These are phyloP conservation scores for Filobasidium floriforme DNA, from an alignment of 768 basidiomycete genomes.

Conservation along the genomic window DNA sequence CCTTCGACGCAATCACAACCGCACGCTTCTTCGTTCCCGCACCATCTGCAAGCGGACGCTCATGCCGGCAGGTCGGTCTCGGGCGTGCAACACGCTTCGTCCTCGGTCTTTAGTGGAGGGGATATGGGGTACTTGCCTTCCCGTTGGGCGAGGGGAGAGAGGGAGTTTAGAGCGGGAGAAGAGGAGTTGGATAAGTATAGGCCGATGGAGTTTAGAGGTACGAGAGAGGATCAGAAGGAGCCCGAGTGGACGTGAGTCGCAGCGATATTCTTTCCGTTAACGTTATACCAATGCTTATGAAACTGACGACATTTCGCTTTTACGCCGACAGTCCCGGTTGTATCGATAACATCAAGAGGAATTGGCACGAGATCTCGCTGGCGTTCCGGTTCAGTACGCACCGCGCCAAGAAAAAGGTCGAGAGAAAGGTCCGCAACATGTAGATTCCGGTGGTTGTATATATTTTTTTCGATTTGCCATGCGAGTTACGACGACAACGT, in stretches of 20 bases:
- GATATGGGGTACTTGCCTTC: constrained; percentile 39
- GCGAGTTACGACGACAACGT: too few species aligned
- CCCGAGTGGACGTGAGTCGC: constrained; percentile 43
- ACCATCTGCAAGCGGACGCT: background rate
- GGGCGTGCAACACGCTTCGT: background rate
- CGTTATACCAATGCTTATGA: background rate
- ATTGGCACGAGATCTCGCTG: constrained; percentile 40
- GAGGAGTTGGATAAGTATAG: constrained; percentile 41
- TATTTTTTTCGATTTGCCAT: too few species aligned
- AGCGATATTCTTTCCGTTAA: background rate
- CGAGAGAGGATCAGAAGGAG: constrained; percentile 31
- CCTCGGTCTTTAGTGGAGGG: constrained; percentile 31
- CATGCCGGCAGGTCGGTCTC: background rate
- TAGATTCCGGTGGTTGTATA: background rate
- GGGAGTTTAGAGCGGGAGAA: constrained; percentile 32
- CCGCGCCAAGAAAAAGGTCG: constrained; percentile 41
- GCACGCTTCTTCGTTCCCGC: background rate
- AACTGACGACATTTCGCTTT: background rate
- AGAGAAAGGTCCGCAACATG: constrained; percentile 30
- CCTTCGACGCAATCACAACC: background rate
- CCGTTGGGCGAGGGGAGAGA: constrained; percentile 43
- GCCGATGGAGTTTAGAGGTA: constrained; percentile 38
- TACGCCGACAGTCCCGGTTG: constrained; percentile 26
- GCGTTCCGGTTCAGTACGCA: constrained; percentile 41
- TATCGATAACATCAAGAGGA: constrained; percentile 39